phyloP scores from a whole-genome alignment of 208 protist genomes.

The Crithidia brevicula region DNA sequence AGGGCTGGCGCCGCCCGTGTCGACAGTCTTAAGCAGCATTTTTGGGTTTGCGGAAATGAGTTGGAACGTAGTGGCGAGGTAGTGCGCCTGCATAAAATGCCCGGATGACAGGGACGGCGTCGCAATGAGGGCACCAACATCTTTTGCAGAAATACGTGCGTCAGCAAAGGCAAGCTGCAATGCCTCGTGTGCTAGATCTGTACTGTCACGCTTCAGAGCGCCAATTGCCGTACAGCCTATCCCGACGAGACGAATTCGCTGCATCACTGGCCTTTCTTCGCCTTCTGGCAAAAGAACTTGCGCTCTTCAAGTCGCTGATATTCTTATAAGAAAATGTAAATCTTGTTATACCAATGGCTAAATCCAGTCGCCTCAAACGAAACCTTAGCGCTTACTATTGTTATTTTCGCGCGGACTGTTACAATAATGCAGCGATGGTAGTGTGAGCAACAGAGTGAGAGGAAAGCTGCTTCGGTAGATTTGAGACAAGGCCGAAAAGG shows the following conservation, averaged over 20 bases:
- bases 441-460: no score
- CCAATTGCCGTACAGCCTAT: slow-evolving; percentile 62
- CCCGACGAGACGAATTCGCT: slow-evolving; percentile 51
- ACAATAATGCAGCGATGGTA: no score
- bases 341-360: no score
- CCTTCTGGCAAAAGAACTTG: neutral
- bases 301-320: neutral
- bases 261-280: slow-evolving; percentile 10
- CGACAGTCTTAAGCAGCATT: slow-evolving; percentile 64
- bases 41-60: slow-evolving; percentile 38
- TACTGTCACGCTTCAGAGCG: slow-evolving; percentile 38
- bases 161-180: slow-evolving; percentile 54
- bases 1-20: slow-evolving; percentile 73
- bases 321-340: no score
- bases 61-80: slow-evolving; percentile 56
- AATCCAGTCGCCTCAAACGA: no score
- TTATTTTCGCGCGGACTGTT: no score
- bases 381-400: no score
- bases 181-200: slow-evolving; percentile 47
- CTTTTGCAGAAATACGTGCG: slow-evolving; percentile 47
- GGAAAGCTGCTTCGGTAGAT: no score
- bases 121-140: slow-evolving; percentile 76
- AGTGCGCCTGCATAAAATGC: slow-evolving; percentile 82
- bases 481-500: no score
- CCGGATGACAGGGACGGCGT: slow-evolving; percentile 73